Evolutionary conservation across 2,329 filamentous ascomycete species (phyloP), one percentile per base, ranked within the genome.

Genomic region (Didymella keratinophila): DNA sequence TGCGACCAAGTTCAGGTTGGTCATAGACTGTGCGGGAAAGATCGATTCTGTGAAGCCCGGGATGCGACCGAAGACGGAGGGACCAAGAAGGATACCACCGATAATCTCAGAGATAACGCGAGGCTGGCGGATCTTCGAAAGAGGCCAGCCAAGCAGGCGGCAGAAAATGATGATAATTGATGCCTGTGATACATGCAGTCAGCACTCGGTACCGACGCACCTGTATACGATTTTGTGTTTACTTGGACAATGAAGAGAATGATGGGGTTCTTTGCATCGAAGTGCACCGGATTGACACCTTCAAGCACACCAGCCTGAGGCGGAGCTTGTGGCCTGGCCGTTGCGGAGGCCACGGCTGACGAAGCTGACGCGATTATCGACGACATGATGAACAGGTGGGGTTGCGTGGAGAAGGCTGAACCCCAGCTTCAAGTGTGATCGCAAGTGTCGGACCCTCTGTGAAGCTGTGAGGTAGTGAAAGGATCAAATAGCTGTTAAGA

Each of bases 21-120:
- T 88, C 76, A 96, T 90, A 2, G 91, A 93, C 0, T 80, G 85
- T 0, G 80, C 71, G 0, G 93, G 92, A 71, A 97, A 97, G 64
- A 97, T 94, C 63, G 89, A 82, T 2, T 81, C 78, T 49, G 86
- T 82, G 79, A 96, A 97, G 37, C 88, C 87, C 1, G 92, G 92
- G 21, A 96, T 92, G 51, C 89, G 87, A 71, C 92, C 92, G 87
- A 96, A 89, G 21, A 96, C 90, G 0, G 93, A 95, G 1, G 93
- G 93, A 3, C 93, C 93, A 1, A 97, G 84, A 36, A 97, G 77
- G 70, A 95, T 91, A 52, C 91, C 91, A n/a, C 89, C 90, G 54
- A 94, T 87, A 58, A 95, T 91, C 78, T 95, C 91, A 48, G 91
- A 89, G 68, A 95, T 93, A 65, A 95, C 91, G 45, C 89, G 87